These are phyloP conservation scores for Ramularia endophylla DNA, from an alignment of 2,329 filamentous ascomycete genomes.

Conservation along the genomic window DNA sequence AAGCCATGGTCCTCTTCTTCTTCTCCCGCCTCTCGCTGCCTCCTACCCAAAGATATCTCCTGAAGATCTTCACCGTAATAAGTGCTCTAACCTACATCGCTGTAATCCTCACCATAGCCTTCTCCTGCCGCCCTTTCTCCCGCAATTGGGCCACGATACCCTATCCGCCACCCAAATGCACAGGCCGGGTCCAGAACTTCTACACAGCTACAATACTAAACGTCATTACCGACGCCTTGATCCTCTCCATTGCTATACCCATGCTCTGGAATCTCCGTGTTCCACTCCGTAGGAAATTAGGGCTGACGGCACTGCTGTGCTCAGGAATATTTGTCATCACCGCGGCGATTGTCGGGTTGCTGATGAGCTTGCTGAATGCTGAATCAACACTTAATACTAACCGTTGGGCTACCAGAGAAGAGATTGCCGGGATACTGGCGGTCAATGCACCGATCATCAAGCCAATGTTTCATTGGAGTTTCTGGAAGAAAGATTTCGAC, in stretches of 20 bases:
- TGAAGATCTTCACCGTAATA: slow-evolving; percentile 27
- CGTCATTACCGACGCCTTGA: slow-evolving; percentile 29
- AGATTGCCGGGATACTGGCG: slow-evolving; percentile 32
- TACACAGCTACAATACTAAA: slow-evolving; percentile 28
- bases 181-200: slow-evolving; percentile 26
- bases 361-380: slow-evolving; percentile 26
- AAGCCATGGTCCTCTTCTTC: slow-evolving; percentile 25
- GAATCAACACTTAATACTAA: slow-evolving; percentile 33
- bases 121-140: slow-evolving; percentile 25
- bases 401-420: slow-evolving; percentile 35
- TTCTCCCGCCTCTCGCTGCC: slow-evolving; percentile 32
- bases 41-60: slow-evolving; percentile 25
- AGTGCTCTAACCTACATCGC: slow-evolving; percentile 27
- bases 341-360: slow-evolving; percentile 31
- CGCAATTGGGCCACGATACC: slow-evolving; percentile 29
- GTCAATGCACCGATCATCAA: slow-evolving; percentile 33
- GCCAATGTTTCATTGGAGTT: slow-evolving; percentile 11
- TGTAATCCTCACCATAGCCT: slow-evolving; percentile 30
- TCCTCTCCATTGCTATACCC: slow-evolving; percentile 32
- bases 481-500: not conserved
- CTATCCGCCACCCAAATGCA: slow-evolving; percentile 25
- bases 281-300: slow-evolving; percentile 28
- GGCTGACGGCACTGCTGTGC: slow-evolving; percentile 29
- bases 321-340: slow-evolving; percentile 34
- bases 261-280: slow-evolving; percentile 32